Percentiles rank a stretch among this genome's conserved stretches.
phyloP scores from a whole-genome alignment of 2,329 filamentous ascomycete genomes.

The Chaetomiaceae sp. region DNA sequence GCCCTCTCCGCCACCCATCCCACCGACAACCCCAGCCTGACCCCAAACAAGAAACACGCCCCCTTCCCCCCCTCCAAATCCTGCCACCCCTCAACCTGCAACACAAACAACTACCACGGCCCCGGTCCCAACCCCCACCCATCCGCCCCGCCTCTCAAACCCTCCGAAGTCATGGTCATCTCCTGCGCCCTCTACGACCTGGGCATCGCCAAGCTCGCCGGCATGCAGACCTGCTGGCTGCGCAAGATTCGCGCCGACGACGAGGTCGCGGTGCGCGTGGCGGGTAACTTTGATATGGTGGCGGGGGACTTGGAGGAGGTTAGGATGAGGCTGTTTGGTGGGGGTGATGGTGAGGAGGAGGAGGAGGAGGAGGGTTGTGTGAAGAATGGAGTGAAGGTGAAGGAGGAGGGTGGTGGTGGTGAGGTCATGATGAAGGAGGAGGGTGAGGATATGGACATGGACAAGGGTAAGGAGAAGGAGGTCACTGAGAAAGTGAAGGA shows the following conservation, averaged over 20 bases:
- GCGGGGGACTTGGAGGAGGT: neutral
- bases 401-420: neutral
- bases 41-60: no score
- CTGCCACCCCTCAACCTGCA: neutral
- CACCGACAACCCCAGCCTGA: no score
- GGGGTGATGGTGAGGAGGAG: neutral
- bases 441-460: no score
- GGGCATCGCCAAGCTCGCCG: neutral
- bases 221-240: conserved; percentile 5
- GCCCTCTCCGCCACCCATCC: no score
- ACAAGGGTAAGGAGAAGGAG: no score
- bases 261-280: neutral
- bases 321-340: neutral
- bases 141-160: neutral
- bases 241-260: neutral
- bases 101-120: neutral
- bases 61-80: no score
- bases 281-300: neutral
- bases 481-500: no score
- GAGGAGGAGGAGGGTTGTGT: no score
- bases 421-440: neutral
- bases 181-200: conserved; percentile 8
- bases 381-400: no score
- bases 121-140: no score
- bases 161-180: neutral